phyloP scores from a whole-genome alignment of 2,329 filamentous ascomycete genomes.

The Xylaria sp. region DNA sequence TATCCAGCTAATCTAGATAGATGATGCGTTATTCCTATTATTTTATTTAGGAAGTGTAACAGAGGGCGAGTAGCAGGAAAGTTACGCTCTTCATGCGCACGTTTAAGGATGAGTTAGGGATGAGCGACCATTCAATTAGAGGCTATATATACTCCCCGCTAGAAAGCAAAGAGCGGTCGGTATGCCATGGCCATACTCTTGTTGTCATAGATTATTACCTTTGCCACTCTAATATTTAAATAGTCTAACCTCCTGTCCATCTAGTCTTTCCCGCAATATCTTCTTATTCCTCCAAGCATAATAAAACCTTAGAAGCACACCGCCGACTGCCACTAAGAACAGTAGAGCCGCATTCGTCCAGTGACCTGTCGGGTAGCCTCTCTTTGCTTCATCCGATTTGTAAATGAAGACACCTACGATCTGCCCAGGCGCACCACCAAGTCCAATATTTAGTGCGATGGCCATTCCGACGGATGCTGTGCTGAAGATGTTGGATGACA shows the following conservation, averaged over 20 bases:
- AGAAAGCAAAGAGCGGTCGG: background rate
- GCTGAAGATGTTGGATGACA: conserved; percentile 73
- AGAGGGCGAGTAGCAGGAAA: too few species aligned
- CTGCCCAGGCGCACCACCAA: conserved; percentile 74
- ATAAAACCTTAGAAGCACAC: conserved; percentile 59
- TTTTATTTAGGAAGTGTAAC: background rate
- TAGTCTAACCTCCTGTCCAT: conserved; percentile 51
- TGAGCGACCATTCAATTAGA: too few species aligned
- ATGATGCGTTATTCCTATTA: background rate
- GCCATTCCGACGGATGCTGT: conserved; percentile 75
- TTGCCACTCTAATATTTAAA: conserved; percentile 52
- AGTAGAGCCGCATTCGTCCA: conserved; percentile 62
- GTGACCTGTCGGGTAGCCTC: conserved; percentile 76
- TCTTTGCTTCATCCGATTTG: conserved; percentile 67
- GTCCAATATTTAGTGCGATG: conserved; percentile 75
- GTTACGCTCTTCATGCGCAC: background rate
- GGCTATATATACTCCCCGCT: background rate
- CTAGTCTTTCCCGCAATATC: conserved; percentile 50
- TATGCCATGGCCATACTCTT: background rate
- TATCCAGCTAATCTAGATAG: background rate
- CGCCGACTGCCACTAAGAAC: conserved; percentile 44
- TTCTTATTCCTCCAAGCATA: conserved; percentile 63
- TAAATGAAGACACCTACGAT: conserved; percentile 81
- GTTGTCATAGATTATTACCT: background rate
- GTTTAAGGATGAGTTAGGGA: background rate